These are phyloP conservation scores for Albizia julibrissin DNA, from an alignment of 306 rosid genomes.

Conservation along the genomic window DNA sequence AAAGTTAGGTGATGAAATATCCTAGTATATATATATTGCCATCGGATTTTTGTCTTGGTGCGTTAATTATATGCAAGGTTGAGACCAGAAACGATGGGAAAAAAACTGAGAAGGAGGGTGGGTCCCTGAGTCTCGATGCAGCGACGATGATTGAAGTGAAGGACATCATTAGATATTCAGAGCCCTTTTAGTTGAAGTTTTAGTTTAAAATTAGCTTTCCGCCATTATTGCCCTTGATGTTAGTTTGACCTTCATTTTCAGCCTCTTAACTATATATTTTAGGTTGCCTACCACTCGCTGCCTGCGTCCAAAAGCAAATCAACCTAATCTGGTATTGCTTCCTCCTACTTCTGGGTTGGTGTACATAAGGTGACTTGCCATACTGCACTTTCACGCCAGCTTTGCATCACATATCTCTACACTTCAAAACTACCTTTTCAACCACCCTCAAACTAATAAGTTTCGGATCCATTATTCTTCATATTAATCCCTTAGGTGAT, in stretches of 20 bases:
- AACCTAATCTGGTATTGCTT: background rate
- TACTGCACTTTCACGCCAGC: background rate
- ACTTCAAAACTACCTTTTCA: background rate
- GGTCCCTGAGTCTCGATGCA: background rate
- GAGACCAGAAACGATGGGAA: background rate
- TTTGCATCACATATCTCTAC: background rate
- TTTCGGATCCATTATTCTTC: background rate
- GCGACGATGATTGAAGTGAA: background rate
- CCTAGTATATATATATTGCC: background rate
- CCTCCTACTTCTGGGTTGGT: background rate
- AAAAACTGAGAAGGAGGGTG: background rate
- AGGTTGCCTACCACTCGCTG: conserved; percentile 31
- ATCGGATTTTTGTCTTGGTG: background rate
- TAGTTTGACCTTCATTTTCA: conserved; percentile 26
- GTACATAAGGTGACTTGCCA: background rate
- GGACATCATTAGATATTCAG: background rate
- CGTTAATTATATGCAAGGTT: background rate
- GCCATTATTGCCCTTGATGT: background rate
- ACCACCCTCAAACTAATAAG: background rate
- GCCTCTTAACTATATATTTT: background rate
- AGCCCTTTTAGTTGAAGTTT: background rate
- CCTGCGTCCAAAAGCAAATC: conserved; percentile 8
- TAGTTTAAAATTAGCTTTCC: background rate
- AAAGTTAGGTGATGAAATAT: background rate
- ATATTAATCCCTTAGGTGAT: background rate